Conservation (phyloP, 495 filamentous ascomycete genomes). For the Lasiosphaeria hispida region DNA sequence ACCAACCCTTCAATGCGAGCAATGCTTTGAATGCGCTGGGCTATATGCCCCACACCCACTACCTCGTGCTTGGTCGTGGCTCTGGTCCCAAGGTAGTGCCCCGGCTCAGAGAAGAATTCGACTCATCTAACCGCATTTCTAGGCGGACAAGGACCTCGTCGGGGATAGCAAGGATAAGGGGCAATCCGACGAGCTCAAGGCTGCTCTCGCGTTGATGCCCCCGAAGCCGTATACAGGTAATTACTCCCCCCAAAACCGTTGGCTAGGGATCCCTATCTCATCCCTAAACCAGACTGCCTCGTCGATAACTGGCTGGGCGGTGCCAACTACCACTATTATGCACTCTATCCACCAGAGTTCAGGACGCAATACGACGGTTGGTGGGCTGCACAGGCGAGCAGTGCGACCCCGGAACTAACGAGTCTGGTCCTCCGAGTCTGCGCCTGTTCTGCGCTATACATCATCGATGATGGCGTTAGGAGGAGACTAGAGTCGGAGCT, state of each 20-base stretch:
- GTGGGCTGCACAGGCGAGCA: slow-evolving; percentile 41
- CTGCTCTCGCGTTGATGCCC: slow-evolving; percentile 19
- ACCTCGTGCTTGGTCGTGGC: slow-evolving; percentile 28
- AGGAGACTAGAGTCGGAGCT: slow-evolving; percentile 50
- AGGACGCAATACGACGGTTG: slow-evolving; percentile 47
- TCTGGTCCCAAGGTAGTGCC: slow-evolving; percentile 23
- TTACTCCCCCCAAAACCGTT: background rate
- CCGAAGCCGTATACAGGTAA: slow-evolving; percentile 34
- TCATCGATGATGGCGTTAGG: slow-evolving; percentile 33
- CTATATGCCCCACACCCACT: slow-evolving; percentile 32
- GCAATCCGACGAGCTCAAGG: slow-evolving; percentile 29
- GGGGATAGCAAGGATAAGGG: slow-evolving; percentile 19
- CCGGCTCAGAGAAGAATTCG: background rate
- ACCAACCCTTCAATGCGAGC: slow-evolving; percentile 23
- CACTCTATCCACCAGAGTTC: slow-evolving; percentile 49
- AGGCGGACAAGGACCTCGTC: slow-evolving; percentile 15
- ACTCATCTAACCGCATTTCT: background rate
- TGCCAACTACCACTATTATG: slow-evolving; percentile 51
- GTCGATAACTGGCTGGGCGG: slow-evolving; percentile 49
- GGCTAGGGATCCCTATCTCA: background rate
- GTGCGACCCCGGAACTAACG: slow-evolving; percentile 45
- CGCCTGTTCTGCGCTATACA: slow-evolving; percentile 49
- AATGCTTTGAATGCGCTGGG: slow-evolving; percentile 32
- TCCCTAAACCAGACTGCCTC: slow-evolving; percentile 39
- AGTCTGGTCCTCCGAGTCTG: slow-evolving; percentile 52